Evolutionary conservation across 345 rosid species (phyloP), one percentile per base, ranked within the genome.

Genomic region (Balakata baccata): DNA sequence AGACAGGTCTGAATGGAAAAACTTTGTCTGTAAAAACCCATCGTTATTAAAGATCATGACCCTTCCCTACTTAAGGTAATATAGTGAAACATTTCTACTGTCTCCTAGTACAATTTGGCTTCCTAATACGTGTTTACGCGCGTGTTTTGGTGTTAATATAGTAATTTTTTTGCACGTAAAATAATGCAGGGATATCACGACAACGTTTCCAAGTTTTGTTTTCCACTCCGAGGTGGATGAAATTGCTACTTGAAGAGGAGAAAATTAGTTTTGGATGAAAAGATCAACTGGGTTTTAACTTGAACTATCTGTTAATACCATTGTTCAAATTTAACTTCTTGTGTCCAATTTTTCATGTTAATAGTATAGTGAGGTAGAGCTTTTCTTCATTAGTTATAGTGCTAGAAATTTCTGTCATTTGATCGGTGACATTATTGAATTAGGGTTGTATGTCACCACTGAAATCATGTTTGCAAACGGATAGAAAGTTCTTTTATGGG

Each of bases 161-260:
- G 13, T 64, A 17, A 37, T 12, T 23, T 63, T 4, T 16, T 56
- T 65, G 39, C 12, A 53, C 38, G 62, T 53, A n/a, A 64, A 29
- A 29, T 13, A 58, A 70, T 82, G 85, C 92, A 92, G 98, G 89
- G 97, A 94, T 77, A 94, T 94, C 72, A 92, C 98, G 0, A 92
- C 98, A 4, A 90, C 98, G 1, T 94, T 94, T 78, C 97, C 97
- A 7, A 94, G 98, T 81, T 94, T 94, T 77, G 91, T 94, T 70
- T 94, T 94, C 75, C 84, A 94, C 76, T 92, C 98, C 0, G 91
- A 90, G 82, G 98, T 94, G 25, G 98, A 94, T 17, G 98, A 94
- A 77, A 84, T 92, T 75, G 92, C 97, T 11, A 87, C 95, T 0
- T 91, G 56, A 70, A 10, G 34, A 7, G 25, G 41, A 51, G 34